Conservation (phyloP, 192 early-diverging fungal genomes). For the Backusella tarrabulga region DNA sequence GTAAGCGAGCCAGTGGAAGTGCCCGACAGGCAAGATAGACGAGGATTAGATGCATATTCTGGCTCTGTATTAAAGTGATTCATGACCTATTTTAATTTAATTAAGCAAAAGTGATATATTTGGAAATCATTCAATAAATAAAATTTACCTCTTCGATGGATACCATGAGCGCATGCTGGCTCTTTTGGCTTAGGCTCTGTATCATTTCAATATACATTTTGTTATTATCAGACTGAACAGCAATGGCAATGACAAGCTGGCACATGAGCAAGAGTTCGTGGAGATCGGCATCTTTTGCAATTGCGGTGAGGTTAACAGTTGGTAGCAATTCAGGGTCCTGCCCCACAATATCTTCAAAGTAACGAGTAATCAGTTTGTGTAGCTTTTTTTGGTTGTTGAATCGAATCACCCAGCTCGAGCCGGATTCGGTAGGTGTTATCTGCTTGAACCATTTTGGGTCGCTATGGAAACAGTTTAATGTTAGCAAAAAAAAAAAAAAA, state of each 20-base stretch:
- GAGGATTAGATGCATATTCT: background rate
- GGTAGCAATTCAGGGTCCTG: slow-evolving; percentile 62
- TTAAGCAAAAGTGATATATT: background rate
- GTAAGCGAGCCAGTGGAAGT: slow-evolving; percentile 2
- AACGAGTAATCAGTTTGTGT: slow-evolving; percentile 78
- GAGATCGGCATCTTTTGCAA: slow-evolving; percentile 78
- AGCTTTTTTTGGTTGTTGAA: slow-evolving; percentile 93
- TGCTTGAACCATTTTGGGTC: slow-evolving; percentile 92
- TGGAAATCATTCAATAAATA: background rate
- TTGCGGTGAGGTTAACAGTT: slow-evolving; percentile 73
- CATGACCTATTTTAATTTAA: slow-evolving; percentile 15
- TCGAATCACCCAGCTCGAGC: slow-evolving; percentile 93
- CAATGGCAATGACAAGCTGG: slow-evolving; percentile 81
- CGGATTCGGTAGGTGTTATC: slow-evolving; percentile 61
- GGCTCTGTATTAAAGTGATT: slow-evolving; percentile 25
- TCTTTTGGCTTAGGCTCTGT: slow-evolving; percentile 67
- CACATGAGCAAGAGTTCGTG: slow-evolving; percentile 80
- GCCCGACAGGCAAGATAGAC: slow-evolving; percentile 12
- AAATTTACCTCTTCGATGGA: slow-evolving; percentile 76
- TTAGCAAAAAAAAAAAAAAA: too few relatives aligned
- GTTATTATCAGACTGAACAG: slow-evolving; percentile 90
- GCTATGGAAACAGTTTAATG: slow-evolving; percentile 41
- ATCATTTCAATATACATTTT: slow-evolving; percentile 86
- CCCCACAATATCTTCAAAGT: slow-evolving; percentile 85
- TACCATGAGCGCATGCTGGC: slow-evolving; percentile 90